Evolutionary conservation across 2,329 filamentous ascomycete species (phyloP).

Genomic region (Cladosporium sp.): DNA sequence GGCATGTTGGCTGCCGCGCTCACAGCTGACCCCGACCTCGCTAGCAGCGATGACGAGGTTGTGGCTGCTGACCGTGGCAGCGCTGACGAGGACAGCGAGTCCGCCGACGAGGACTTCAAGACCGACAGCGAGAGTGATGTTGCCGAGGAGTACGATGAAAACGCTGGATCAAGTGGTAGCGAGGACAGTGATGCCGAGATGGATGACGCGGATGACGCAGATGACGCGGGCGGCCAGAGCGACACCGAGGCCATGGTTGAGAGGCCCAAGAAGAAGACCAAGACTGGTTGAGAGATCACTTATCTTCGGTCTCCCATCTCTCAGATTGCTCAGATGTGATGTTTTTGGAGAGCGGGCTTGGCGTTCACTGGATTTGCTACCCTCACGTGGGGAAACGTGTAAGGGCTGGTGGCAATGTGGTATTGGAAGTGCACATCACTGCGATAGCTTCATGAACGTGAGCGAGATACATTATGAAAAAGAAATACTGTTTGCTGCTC

Average conservation of each 20-base stretch:
- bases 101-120: conserved; percentile 92
- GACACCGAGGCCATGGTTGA: conserved; percentile 56
- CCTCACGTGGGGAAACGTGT: background rate
- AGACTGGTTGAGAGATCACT: conserved; percentile 40
- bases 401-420: background rate
- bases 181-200: conserved; percentile 66
- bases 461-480: background rate
- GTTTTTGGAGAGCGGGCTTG: conserved; percentile 7
- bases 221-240: conserved; percentile 50
- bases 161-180: conserved; percentile 76
- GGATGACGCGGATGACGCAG: conserved; percentile 64
- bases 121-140: conserved; percentile 92
- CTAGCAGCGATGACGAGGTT: conserved; percentile 75
- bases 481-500: background rate
- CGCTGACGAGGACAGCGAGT: conserved; percentile 94
- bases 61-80: conserved; percentile 78
- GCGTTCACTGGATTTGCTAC: conserved; percentile 6
- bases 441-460: background rate
- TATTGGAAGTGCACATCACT: conserved; percentile 1
- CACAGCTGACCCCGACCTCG: conserved; percentile 73
- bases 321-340: background rate
- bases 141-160: conserved; percentile 92
- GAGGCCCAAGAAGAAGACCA: conserved; percentile 65
- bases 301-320: background rate
- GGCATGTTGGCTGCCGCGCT: conserved; percentile 75